Percentiles rank a stretch among this genome's conserved stretches.
Conservation (phyloP, 345 rosid species). For the Noccaea caerulescens region DNA sequence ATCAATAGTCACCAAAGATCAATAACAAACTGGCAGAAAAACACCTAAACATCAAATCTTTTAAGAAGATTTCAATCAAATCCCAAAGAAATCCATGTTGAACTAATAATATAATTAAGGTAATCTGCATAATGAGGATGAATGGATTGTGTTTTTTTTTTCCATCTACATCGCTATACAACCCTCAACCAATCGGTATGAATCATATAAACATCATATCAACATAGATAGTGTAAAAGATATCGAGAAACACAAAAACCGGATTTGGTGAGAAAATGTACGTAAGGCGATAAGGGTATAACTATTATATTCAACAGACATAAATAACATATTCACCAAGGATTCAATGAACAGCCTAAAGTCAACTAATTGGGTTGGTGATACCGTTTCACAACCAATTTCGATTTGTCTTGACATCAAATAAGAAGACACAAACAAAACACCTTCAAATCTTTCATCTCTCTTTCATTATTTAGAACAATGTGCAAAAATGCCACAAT, state of each 20-base stretch:
- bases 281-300: neutral
- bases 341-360: slow-evolving; percentile 38
- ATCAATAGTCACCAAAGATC: slow-evolving; percentile 14
- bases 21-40: slow-evolving; percentile 14
- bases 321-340: slow-evolving; percentile 20
- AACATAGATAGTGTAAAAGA: slow-evolving; percentile 23
- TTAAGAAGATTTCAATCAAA: neutral
- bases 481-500: slow-evolving; percentile 17
- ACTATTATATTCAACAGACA: neutral
- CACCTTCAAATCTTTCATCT: slow-evolving; percentile 15
- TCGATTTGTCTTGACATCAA: slow-evolving; percentile 39
- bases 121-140: neutral
- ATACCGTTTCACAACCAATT: slow-evolving; percentile 39
- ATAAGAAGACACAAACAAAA: slow-evolving; percentile 34
- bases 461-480: slow-evolving; percentile 36
- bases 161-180: neutral
- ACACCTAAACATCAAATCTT: slow-evolving; percentile 3
- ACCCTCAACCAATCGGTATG: slow-evolving; percentile 12
- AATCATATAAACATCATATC: slow-evolving; percentile 29
- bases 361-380: slow-evolving; percentile 39
- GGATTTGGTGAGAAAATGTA: slow-evolving; percentile 28
- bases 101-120: neutral
- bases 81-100: neutral
- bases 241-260: neutral
- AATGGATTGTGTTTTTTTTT: neutral